phyloP scores from a whole-genome alignment of 2,329 filamentous ascomycete species.

The Sarocladiaceae sp. region DNA sequence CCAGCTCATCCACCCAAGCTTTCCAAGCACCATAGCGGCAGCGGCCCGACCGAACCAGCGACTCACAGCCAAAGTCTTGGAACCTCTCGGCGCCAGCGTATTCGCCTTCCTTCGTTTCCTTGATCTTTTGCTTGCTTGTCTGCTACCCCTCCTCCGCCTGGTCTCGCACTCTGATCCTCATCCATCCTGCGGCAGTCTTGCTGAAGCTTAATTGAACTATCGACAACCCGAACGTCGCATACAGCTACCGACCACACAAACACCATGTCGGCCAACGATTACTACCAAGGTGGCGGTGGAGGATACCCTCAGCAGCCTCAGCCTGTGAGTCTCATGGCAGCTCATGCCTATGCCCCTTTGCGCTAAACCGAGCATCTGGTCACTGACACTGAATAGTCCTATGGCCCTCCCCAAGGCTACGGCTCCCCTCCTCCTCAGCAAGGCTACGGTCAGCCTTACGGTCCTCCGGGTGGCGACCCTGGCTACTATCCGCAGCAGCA shows the following conservation, averaged over 20 bases:
- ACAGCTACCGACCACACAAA: neutral
- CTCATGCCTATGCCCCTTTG: neutral
- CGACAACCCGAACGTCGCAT: too few species aligned
- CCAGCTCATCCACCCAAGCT: neutral
- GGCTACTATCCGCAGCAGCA: slow-evolving; percentile 19
- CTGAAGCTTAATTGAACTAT: too few species aligned
- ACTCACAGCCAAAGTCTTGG: neutral
- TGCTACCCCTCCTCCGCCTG: neutral
- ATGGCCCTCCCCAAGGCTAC: slow-evolving; percentile 12
- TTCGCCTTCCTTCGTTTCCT: neutral
- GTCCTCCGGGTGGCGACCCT: slow-evolving; percentile 15
- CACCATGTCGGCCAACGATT: slow-evolving; percentile 36
- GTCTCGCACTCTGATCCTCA: too few species aligned
- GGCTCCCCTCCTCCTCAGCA: slow-evolving; percentile 25
- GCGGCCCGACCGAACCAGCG: neutral
- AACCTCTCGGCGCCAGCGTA: neutral
- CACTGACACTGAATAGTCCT: neutral
- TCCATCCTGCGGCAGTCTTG: too few species aligned
- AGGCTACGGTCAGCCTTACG: slow-evolving; percentile 20
- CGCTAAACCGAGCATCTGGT: neutral
- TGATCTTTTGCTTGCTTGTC: neutral
- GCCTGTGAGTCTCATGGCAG: slow-evolving; percentile 25
- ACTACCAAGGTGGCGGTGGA: slow-evolving; percentile 31
- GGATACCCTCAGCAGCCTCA: slow-evolving; percentile 37
- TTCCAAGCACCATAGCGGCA: neutral